phyloP scores from a whole-genome alignment of 305 asterid genomes.

The Stenogyne calaminthoides region DNA sequence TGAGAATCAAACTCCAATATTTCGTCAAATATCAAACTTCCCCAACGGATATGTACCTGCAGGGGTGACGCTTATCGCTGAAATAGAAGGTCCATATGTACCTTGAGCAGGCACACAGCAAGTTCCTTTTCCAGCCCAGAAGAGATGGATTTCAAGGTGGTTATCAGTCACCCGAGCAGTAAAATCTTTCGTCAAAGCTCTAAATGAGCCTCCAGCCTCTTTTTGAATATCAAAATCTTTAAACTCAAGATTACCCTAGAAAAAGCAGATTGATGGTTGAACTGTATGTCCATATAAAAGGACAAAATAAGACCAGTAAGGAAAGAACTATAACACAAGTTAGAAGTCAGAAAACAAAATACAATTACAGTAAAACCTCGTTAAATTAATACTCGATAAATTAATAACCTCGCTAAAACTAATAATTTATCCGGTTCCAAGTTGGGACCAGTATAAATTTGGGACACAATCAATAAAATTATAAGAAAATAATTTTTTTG shows the following conservation, averaged over 20 bases:
- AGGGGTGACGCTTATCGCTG: constrained; percentile 73
- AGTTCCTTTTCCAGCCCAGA: constrained; percentile 44
- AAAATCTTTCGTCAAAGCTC: constrained; percentile 36
- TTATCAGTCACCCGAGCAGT: constrained; percentile 37
- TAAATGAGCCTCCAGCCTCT: constrained; percentile 27
- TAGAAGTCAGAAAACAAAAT: too few relatives aligned
- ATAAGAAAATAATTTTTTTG: too few relatives aligned
- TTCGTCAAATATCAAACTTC: too few relatives aligned
- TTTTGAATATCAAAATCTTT: constrained; percentile 64
- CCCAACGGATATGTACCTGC: constrained; percentile 29
- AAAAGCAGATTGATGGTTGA: neutral
- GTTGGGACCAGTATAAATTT: too few relatives aligned
- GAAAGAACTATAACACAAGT: neutral
- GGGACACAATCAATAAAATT: too few relatives aligned
- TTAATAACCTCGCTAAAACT: too few relatives aligned
- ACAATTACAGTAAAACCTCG: too few relatives aligned
- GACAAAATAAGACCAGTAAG: neutral
- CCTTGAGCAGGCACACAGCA: constrained; percentile 75
- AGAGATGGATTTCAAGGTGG: neutral
- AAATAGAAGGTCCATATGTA: constrained; percentile 66
- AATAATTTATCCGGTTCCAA: too few relatives aligned
- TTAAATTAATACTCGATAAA: too few relatives aligned
- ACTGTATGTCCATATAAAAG: neutral
- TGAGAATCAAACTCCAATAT: too few relatives aligned
- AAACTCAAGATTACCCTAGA: constrained; percentile 55